Percentiles rank a stretch among this genome's conserved stretches.
Evolutionary conservation across 2,329 filamentous ascomycete genomes (phyloP).

Genomic region (Myriangium duriaei): DNA sequence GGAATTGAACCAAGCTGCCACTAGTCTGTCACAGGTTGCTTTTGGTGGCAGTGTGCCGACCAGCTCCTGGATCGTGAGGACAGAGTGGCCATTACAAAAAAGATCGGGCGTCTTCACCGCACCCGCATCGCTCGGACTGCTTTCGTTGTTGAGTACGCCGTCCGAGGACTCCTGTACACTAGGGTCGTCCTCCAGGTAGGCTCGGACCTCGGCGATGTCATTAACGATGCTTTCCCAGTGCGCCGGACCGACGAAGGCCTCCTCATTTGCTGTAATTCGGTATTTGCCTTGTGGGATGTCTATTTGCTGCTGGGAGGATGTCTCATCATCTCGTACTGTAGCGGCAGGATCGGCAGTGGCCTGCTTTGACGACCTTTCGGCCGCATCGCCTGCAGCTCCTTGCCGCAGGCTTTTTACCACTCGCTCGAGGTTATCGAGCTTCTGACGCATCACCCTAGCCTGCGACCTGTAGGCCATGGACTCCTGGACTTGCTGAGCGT

Average conservation of each 20-base stretch:
- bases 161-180: background rate
- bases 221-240: slow-evolving; percentile 2
- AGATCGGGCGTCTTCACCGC: background rate
- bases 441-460: background rate
- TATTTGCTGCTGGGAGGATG: background rate
- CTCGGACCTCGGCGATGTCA: slow-evolving; percentile 1
- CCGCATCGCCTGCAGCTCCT: background rate
- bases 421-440: background rate
- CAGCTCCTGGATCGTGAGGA: background rate
- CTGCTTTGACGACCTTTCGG: background rate
- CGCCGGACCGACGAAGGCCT: background rate
- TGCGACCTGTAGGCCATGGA: background rate
- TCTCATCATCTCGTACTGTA: background rate
- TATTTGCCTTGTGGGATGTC: background rate
- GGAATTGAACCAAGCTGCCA: background rate
- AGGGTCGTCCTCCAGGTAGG: slow-evolving; percentile 1
- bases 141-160: background rate
- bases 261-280: background rate
- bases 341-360: background rate
- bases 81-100: background rate
- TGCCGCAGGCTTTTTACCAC: background rate
- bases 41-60: background rate
- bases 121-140: background rate
- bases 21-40: background rate
- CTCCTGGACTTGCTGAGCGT: background rate